Evolutionary conservation across 2,329 filamentous ascomycete genomes (phyloP).

Genomic region (Ramularia collo-cygni): DNA sequence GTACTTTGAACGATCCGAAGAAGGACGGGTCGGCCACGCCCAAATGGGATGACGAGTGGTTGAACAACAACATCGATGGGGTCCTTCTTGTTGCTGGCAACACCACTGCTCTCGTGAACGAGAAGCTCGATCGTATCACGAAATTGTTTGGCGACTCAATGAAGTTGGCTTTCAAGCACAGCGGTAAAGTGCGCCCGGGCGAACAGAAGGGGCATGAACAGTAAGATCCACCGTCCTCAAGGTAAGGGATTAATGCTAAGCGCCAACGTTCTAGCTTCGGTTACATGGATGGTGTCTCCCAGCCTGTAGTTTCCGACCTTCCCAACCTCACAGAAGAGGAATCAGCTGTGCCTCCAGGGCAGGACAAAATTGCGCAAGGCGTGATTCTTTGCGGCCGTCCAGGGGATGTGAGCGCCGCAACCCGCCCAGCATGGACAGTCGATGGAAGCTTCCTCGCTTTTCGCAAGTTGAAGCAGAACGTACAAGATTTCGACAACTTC

Average conservation of each 20-base stretch:
- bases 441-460: constrained; percentile 43
- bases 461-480: constrained; percentile 39
- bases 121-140: constrained; percentile 27
- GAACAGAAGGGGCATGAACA: constrained; percentile 34
- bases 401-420: constrained; percentile 25
- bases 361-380: constrained; percentile 30
- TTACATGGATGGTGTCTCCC: constrained; percentile 38
- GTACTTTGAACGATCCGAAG: constrained; percentile 21
- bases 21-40: constrained; percentile 20
- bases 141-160: constrained; percentile 25
- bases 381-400: constrained; percentile 34
- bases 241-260: not conserved
- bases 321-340: constrained; percentile 20
- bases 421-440: constrained; percentile 33
- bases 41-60: constrained; percentile 25
- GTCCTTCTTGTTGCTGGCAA: constrained; percentile 33
- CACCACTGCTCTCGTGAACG: constrained; percentile 21
- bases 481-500: constrained; percentile 40
- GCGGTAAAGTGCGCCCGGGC: constrained; percentile 32
- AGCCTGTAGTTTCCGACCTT: constrained; percentile 34
- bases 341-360: constrained; percentile 22
- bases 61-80: constrained; percentile 31
- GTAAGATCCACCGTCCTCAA: constrained; percentile 23
- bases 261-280: constrained; percentile 36
- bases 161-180: constrained; percentile 27